phyloP scores from a whole-genome alignment of 148 eudicot species.

The Camellia lanceoleosa region DNA sequence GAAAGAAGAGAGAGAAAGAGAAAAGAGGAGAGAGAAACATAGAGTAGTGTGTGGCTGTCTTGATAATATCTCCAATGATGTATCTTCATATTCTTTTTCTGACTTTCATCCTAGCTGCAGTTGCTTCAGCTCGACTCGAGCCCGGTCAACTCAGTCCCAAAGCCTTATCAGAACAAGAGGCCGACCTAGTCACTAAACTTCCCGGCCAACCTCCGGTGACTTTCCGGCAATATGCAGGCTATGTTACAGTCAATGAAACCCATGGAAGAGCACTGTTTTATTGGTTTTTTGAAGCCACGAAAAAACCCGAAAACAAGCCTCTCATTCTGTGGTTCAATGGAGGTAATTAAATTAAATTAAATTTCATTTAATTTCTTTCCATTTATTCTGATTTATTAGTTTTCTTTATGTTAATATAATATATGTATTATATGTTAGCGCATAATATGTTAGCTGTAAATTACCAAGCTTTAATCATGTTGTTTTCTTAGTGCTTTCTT shows the following conservation, averaged over 20 bases:
- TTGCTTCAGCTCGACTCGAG: background rate
- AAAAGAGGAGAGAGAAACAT: background rate
- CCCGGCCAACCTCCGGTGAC: slow-evolving; percentile 83
- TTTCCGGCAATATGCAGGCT: slow-evolving; percentile 80
- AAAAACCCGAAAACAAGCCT: slow-evolving; percentile 51
- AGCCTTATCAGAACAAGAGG: slow-evolving; percentile 38
- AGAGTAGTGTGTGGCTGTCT: background rate
- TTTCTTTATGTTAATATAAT: too few species aligned
- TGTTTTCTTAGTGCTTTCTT: too few species aligned
- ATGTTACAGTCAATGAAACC: slow-evolving; percentile 73
- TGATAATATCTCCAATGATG: background rate
- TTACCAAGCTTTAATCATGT: too few species aligned
- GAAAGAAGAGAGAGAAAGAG: background rate
- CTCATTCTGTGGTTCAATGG: slow-evolving; percentile 89
- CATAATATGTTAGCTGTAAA: too few species aligned
- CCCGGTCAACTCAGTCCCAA: slow-evolving; percentile 20
- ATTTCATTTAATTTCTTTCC: background rate
- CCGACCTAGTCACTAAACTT: slow-evolving; percentile 52
- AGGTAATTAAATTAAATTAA: slow-evolving; percentile 40
- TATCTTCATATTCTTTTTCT: background rate
- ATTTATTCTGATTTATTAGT: too few species aligned
- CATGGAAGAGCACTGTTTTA: slow-evolving; percentile 91
- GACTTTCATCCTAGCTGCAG: background rate
- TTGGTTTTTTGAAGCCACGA: slow-evolving; percentile 86
- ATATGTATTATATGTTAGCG: too few species aligned